Conservation (phyloP, 768 basidiomycete genomes). For the Daedaleopsis nitida region DNA sequence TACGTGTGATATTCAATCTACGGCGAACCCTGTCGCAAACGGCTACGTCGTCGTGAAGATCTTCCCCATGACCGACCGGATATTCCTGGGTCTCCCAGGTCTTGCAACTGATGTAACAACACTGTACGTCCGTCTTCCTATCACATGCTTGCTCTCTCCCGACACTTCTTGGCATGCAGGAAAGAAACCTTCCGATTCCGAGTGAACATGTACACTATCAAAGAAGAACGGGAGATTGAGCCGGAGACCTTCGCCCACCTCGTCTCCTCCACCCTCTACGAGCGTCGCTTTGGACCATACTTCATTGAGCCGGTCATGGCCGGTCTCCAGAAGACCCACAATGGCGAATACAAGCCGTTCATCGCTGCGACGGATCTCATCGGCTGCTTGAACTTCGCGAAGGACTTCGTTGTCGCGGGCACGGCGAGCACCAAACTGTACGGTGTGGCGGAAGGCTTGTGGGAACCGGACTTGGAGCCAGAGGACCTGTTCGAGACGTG, state of each 20-base stretch:
- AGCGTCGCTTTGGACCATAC: constrained; percentile 94
- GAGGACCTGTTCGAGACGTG: constrained; percentile 99
- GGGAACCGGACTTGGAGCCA: constrained; percentile 96
- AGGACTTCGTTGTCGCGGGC: constrained; percentile 96
- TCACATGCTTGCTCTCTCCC: neutral
- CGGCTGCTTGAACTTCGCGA: constrained; percentile 90
- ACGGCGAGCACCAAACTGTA: constrained; percentile 91
- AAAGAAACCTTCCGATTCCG: constrained; percentile 90
- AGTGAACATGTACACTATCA: constrained; percentile 99
- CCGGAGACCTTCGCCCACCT: constrained; percentile 96
- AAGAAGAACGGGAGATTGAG: constrained; percentile 96
- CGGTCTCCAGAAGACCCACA: constrained; percentile 74
- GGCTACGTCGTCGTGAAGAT: constrained; percentile 54
- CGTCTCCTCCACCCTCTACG: constrained; percentile 93
- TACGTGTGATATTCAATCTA: constrained; percentile 33
- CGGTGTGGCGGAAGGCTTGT: constrained; percentile 96
- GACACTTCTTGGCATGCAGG: constrained; percentile 40
- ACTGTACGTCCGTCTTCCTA: constrained; percentile 52
- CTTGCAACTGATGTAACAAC: constrained; percentile 93
- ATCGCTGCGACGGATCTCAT: constrained; percentile 95
- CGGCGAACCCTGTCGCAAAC: neutral
- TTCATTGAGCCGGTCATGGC: constrained; percentile 97
- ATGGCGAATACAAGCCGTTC: constrained; percentile 82
- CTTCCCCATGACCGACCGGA: constrained; percentile 90
- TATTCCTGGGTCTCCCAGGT: constrained; percentile 90